Evolutionary conservation across 2,329 filamentous ascomycete genomes (phyloP).

Genomic region (Lachnellula occidentalis): DNA sequence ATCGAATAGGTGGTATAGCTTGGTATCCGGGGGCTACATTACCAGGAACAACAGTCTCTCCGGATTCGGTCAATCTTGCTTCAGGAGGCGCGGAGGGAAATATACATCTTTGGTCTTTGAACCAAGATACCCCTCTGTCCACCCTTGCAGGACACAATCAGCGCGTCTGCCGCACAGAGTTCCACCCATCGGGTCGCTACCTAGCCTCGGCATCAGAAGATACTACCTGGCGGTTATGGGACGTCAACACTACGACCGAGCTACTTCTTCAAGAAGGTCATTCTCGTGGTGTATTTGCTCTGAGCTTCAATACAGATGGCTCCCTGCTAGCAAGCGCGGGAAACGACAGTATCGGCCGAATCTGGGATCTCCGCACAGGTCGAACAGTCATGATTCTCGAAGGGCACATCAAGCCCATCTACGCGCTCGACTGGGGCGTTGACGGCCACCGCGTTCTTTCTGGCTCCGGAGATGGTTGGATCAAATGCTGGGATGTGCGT

Average conservation of each 20-base stretch:
- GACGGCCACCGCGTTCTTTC: constrained; percentile 93
- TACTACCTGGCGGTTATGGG: constrained; percentile 95
- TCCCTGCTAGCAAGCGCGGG: constrained; percentile 89
- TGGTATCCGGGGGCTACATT: constrained; percentile 85
- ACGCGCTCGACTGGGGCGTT: constrained; percentile 84
- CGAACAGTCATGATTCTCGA: constrained; percentile 95
- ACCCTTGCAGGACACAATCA: constrained; percentile 79
- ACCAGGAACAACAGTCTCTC: constrained; percentile 62
- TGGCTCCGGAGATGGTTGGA: constrained; percentile 87
- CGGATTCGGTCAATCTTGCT: constrained; percentile 74
- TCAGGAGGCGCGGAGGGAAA: constrained; percentile 86
- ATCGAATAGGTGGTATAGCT: constrained; percentile 81
- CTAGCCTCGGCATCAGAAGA: constrained; percentile 92
- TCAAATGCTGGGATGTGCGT: constrained; percentile 96
- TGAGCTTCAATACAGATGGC: constrained; percentile 87
- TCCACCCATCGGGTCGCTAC: constrained; percentile 87
- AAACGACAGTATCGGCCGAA: constrained; percentile 85
- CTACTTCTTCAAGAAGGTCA: constrained; percentile 89
- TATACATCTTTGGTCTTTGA: constrained; percentile 85
- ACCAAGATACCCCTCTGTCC: constrained; percentile 76
- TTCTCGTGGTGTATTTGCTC: constrained; percentile 83
- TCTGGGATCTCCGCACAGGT: constrained; percentile 92
- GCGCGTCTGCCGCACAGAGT: constrained; percentile 86
- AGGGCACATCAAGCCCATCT: constrained; percentile 82
- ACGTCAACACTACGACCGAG: constrained; percentile 79